Percentiles rank a stretch among this genome's conserved stretches.
Evolutionary conservation across 2,329 filamentous ascomycete species (phyloP).

Genomic region (Tothia fuscella): DNA sequence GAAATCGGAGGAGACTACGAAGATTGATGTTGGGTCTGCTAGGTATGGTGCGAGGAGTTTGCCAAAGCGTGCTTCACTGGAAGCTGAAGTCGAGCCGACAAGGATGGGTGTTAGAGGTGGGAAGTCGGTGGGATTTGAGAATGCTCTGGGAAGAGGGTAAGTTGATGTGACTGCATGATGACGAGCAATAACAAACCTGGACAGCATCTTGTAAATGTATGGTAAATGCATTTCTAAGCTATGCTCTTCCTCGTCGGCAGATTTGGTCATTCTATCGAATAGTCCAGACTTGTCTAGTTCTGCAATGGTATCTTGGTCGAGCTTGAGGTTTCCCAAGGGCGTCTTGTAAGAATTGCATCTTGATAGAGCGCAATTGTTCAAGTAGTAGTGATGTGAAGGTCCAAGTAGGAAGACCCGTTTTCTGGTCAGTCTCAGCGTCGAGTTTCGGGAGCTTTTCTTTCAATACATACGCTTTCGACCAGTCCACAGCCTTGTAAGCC

Average conservation of each 20-base stretch:
- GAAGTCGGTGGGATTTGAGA: constrained; percentile 38
- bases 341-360: constrained; percentile 60
- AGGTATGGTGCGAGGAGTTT: constrained; percentile 66
- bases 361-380: constrained; percentile 66
- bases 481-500: constrained; percentile 82
- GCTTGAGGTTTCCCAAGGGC: constrained; percentile 55
- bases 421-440: constrained; percentile 27
- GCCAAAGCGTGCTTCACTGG: constrained; percentile 58
- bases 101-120: constrained; percentile 77
- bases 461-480: constrained; percentile 54
- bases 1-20: constrained; percentile 90
- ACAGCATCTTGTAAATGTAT: constrained; percentile 74
- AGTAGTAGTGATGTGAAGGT: constrained; percentile 78
- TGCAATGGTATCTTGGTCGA: constrained; percentile 48
- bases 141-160: background rate
- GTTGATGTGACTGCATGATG: constrained; percentile 18
- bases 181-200: no score
- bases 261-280: constrained; percentile 52
- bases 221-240: constrained; percentile 95
- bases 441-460: background rate
- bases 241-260: constrained; percentile 71
- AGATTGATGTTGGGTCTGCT: constrained; percentile 60
- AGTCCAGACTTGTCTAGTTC: constrained; percentile 41
- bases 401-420: constrained; percentile 89
- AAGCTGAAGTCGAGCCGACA: constrained; percentile 58